Evolutionary conservation across 2,329 filamentous ascomycete species (phyloP).

Genomic region (Cladosporium colombiae): DNA sequence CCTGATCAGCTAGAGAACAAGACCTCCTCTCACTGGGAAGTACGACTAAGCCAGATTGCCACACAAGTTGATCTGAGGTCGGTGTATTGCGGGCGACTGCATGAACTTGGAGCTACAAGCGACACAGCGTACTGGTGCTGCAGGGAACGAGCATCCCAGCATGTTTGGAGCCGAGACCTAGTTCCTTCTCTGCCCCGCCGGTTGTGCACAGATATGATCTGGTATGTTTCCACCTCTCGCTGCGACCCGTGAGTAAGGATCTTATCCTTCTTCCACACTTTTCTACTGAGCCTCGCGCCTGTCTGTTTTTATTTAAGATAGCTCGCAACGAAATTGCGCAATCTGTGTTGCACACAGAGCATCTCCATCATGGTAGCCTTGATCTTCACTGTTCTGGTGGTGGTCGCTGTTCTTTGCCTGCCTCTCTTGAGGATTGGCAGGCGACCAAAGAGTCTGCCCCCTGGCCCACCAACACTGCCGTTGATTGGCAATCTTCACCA

Average conservation of each 20-base stretch:
- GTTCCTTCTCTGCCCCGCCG: neutral
- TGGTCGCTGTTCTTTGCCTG: neutral
- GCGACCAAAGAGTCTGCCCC: constrained; percentile 16
- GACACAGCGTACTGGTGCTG: neutral
- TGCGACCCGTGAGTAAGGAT: neutral
- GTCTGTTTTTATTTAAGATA: neutral
- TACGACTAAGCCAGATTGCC: neutral
- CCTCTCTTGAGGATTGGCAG: constrained; percentile 1
- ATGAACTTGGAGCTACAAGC: neutral
- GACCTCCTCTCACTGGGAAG: neutral
- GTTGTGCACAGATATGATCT: neutral
- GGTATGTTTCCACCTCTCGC: neutral
- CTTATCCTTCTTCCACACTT: neutral
- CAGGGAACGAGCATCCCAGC: neutral
- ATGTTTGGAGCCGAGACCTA: neutral
- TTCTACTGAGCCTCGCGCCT: neutral
- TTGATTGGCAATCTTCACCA: constrained; percentile 36
- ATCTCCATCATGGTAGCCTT: neutral
- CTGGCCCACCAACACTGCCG: constrained; percentile 41
- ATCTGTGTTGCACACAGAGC: neutral
- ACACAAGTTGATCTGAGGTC: neutral
- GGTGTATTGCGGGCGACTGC: neutral
- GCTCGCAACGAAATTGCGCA: neutral
- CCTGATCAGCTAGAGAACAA: neutral
- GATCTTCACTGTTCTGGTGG: neutral